Evolutionary conservation across 768 basidiomycete genomes (phyloP), one percentile per base, ranked within the genome.

Genomic region (Psilocybe cubensis): DNA sequence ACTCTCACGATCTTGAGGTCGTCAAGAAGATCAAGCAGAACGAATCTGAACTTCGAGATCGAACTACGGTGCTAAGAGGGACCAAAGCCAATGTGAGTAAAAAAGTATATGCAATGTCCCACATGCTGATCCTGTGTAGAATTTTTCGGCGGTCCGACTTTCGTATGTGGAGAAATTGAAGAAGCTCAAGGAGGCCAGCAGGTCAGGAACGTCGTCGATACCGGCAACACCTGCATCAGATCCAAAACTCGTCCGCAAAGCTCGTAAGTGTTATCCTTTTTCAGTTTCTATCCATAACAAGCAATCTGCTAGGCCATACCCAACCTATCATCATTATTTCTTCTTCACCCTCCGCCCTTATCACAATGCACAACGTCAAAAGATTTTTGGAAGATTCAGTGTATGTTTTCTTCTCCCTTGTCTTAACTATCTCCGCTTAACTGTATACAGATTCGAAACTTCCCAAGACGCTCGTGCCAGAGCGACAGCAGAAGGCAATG

Each of bases 241-340:
- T 57, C 72, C 82, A 2, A 88, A 88, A 63, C 65, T 83, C 59
- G 83, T 83, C 2, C 84, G 87, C 28, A 92, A 91, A 82, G 80
- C 87, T 35, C 83, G 90, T 88, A 67, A 59, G 88, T 78, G 28
- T 10, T 29, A 5, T 44, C 4, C 4, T 29, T n/a, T n/a, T 18
- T 17, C 29, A 10, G 12, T 20, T 11, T 2, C 17, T 52, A 14
- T 35, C 11, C 48, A 28, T 24, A 23, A 12, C 49, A n/a, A 43
- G 52, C 44, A 24, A 8, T 10, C 29, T 50, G 38, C 6, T 70
- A 92, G 88, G 83, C 61, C 86, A 86, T 67, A 85, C 83, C 66
- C 90, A 90, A 73, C 96, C 96, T 0, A 98, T 99, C 67, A 97
- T 98, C 72, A 91, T 98, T 78, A 95, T 99, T 41, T 96, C 96